Percentiles rank a stretch among this genome's conserved stretches.
Conservation (phyloP, 805 yeast species). For the Saturnispora sanitii region DNA sequence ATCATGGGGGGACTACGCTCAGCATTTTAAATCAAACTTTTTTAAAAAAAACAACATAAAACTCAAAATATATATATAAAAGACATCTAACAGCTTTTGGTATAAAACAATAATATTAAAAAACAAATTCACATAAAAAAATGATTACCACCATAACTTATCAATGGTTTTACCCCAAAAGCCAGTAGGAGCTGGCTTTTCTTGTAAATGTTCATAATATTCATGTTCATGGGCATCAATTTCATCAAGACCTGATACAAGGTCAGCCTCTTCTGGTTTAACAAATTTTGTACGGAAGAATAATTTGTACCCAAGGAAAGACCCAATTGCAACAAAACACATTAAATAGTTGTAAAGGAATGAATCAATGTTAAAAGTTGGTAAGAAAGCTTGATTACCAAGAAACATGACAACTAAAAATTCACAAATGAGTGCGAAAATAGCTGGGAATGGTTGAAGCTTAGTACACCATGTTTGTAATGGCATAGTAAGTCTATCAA, state of each 20-base stretch:
- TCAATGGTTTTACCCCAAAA: slow-evolving; percentile 1
- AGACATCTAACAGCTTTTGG: no score
- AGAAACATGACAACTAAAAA: slow-evolving; percentile 28
- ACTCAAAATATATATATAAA: not conserved
- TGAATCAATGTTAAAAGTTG: slow-evolving; percentile 29
- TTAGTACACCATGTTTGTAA: slow-evolving; percentile 40
- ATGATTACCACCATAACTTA: slow-evolving; percentile 6
- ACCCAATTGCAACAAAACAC: slow-evolving; percentile 31
- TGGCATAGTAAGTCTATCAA: slow-evolving; percentile 35
- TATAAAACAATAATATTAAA: no score
- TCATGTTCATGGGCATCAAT: slow-evolving; percentile 39
- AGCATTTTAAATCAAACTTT: no score
- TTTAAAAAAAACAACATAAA: not conserved
- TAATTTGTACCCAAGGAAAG: slow-evolving; percentile 30
- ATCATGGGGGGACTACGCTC: no score
- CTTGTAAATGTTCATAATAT: slow-evolving; percentile 16
- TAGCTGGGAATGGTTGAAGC: slow-evolving; percentile 30
- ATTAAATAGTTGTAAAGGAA: slow-evolving; percentile 37
- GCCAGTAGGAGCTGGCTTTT: not conserved
- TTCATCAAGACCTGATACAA: slow-evolving; percentile 35
- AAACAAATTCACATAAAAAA: no score
- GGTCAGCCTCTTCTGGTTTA: slow-evolving; percentile 37
- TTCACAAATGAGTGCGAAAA: slow-evolving; percentile 23
- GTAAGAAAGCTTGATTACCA: slow-evolving; percentile 34
- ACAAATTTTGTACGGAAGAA: slow-evolving; percentile 30